A percentile compares a stretch with the other conserved stretches of the same genome.
phyloP scores from a whole-genome alignment of 768 basidiomycete genomes.

The Boletellus ananas region DNA sequence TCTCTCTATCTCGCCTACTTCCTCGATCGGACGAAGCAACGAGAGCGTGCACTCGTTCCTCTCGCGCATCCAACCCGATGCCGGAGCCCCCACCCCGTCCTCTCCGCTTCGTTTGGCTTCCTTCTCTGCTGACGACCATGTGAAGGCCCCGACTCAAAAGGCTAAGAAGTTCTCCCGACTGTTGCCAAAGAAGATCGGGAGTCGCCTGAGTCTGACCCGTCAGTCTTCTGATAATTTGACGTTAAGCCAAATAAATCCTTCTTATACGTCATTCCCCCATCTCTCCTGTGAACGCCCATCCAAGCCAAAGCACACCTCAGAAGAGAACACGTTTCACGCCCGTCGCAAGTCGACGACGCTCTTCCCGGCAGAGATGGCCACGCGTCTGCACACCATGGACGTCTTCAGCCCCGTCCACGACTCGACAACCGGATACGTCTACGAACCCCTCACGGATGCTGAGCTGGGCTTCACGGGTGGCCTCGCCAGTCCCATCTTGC shows the following conservation, averaged over 20 bases:
- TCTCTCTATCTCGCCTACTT: slow-evolving; percentile 23
- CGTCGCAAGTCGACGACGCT: slow-evolving; percentile 34
- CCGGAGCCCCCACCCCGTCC: slow-evolving; percentile 21
- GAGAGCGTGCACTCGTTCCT: slow-evolving; percentile 26
- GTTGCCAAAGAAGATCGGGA: slow-evolving; percentile 31
- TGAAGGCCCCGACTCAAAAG: slow-evolving; percentile 16
- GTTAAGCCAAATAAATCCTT: slow-evolving; percentile 22
- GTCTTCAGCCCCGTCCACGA: slow-evolving; percentile 25
- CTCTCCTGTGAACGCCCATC: slow-evolving; percentile 21
- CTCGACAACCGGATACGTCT: slow-evolving; percentile 22
- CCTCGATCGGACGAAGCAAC: slow-evolving; percentile 23
- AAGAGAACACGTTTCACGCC: slow-evolving; percentile 34
- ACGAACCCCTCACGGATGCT: slow-evolving; percentile 28
- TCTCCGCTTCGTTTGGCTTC: slow-evolving; percentile 25
- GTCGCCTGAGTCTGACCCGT: slow-evolving; percentile 26
- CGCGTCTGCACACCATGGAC: slow-evolving; percentile 31
- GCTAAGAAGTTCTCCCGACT: slow-evolving; percentile 28
- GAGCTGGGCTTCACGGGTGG: slow-evolving; percentile 21
- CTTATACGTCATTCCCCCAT: slow-evolving; percentile 26
- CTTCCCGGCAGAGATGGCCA: slow-evolving; percentile 27
- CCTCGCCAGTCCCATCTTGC: slow-evolving; percentile 6
- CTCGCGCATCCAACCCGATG: slow-evolving; percentile 19
- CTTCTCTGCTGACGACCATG: slow-evolving; percentile 23
- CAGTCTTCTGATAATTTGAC: slow-evolving; percentile 26
- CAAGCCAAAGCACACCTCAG: slow-evolving; percentile 23